Evolutionary conservation across 176 grass and related monocot genomes (phyloP).

Genomic region (Oryza rufipogon): DNA sequence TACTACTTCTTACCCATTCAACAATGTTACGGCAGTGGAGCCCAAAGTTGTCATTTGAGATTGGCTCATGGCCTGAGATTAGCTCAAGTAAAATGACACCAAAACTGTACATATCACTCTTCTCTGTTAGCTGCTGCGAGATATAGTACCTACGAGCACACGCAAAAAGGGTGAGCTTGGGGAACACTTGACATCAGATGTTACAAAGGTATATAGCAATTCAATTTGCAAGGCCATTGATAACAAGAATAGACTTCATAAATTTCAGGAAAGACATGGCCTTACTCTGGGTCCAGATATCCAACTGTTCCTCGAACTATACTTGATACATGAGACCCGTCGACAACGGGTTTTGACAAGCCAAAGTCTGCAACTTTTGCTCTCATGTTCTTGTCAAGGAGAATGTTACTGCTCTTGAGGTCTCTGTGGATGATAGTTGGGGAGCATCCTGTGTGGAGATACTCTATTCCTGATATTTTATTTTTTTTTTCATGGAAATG

Average conservation of each 20-base stretch:
- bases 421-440: conserved; percentile 97
- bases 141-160: conserved; percentile 77
- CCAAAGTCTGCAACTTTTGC: conserved; percentile 98
- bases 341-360: conserved; percentile 73
- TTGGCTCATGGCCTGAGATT: conserved; percentile 92
- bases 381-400: conserved; percentile 81
- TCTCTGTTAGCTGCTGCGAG: conserved; percentile 95
- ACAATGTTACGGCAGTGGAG: conserved; percentile 94
- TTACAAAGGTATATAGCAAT: background rate
- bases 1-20: conserved; percentile 66
- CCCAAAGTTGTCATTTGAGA: conserved; percentile 92
- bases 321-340: conserved; percentile 86
- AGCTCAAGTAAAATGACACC: conserved; percentile 94
- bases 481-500: background rate
- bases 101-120: conserved; percentile 96
- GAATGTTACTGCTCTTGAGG: conserved; percentile 96
- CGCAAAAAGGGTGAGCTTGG: background rate
- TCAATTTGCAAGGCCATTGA: background rate
- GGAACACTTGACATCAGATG: background rate
- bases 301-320: conserved; percentile 87
- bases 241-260: background rate
- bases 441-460: conserved; percentile 93
- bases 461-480: conserved; percentile 82
- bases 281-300: conserved; percentile 97
- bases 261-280: background rate